A percentile compares a stretch with the other conserved stretches of the same genome.
These are phyloP conservation scores for Filobasidium floriforme DNA, from an alignment of 768 basidiomycete species.

Conservation along the genomic window DNA sequence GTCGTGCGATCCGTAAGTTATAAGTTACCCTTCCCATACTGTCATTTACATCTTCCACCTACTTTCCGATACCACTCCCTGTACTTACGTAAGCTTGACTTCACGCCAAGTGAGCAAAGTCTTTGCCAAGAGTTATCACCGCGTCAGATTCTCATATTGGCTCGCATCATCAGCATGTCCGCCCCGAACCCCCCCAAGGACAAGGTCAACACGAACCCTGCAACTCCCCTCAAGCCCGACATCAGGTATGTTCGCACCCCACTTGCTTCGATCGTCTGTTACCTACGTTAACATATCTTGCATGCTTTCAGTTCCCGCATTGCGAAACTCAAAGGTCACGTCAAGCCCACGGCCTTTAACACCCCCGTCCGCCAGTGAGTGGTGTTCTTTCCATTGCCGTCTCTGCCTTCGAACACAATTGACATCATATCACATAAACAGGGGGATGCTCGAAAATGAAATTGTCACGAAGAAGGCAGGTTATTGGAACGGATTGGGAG, in stretches of 20 bases:
- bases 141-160: background rate
- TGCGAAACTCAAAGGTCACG: background rate
- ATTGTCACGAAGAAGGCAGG: background rate
- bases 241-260: background rate
- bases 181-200: background rate
- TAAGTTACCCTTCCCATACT: background rate
- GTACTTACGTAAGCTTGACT: background rate
- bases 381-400: background rate
- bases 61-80: background rate
- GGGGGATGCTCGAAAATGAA: background rate
- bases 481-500: background rate
- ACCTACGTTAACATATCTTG: background rate
- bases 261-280: background rate
- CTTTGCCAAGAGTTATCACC: background rate
- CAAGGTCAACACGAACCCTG: background rate
- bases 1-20: background rate
- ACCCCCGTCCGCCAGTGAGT: background rate
- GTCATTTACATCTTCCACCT: background rate
- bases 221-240: background rate
- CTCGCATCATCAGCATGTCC: background rate
- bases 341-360: background rate
- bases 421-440: background rate
- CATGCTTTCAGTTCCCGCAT: background rate
- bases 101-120: background rate
- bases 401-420: too few relatives aligned